phyloP scores from a whole-genome alignment of 768 basidiomycete species.

The Amanita pseudoporphyria region DNA sequence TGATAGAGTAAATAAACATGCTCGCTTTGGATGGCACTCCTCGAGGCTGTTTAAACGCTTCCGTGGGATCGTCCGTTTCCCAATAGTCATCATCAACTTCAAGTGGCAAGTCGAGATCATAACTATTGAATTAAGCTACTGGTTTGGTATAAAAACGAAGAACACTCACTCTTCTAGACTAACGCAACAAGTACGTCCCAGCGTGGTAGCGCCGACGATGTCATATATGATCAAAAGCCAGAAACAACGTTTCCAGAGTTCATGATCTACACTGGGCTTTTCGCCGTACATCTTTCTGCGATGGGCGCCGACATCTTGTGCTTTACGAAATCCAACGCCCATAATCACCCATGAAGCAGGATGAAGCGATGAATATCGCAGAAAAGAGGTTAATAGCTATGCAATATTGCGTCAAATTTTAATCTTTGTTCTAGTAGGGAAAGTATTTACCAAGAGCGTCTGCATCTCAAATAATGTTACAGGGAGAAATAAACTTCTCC shows the following conservation, averaged over 20 bases:
- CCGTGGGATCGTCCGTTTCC: conserved; percentile 39
- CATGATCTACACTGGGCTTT: conserved; percentile 43
- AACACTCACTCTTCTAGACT: conserved; percentile 58
- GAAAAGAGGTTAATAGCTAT: conserved; percentile 47
- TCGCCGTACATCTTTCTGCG: conserved; percentile 46
- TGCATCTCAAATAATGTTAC: conserved; percentile 57
- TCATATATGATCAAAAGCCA: conserved; percentile 62
- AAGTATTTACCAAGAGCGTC: conserved; percentile 21
- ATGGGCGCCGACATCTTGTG: conserved; percentile 72
- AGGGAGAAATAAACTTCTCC: conserved; percentile 44
- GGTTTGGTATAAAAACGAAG: neutral
- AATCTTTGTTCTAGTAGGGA: neutral
- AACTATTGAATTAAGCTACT: conserved; percentile 33
- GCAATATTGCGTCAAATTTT: neutral
- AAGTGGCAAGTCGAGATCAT: conserved; percentile 72
- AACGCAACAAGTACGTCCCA: conserved; percentile 48
- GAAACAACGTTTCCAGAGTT: conserved; percentile 74
- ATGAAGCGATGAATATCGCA: conserved; percentile 37
- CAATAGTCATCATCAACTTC: conserved; percentile 82
- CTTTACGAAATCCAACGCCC: conserved; percentile 49
- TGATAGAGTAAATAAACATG: conserved; percentile 55
- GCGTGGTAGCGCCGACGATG: conserved; percentile 38
- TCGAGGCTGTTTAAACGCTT: conserved; percentile 59
- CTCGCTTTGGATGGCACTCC: conserved; percentile 47
- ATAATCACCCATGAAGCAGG: conserved; percentile 45